Evolutionary conservation across 305 asterid species (phyloP), one percentile per base, ranked within the genome.

Genomic region (Rubia occidens): DNA sequence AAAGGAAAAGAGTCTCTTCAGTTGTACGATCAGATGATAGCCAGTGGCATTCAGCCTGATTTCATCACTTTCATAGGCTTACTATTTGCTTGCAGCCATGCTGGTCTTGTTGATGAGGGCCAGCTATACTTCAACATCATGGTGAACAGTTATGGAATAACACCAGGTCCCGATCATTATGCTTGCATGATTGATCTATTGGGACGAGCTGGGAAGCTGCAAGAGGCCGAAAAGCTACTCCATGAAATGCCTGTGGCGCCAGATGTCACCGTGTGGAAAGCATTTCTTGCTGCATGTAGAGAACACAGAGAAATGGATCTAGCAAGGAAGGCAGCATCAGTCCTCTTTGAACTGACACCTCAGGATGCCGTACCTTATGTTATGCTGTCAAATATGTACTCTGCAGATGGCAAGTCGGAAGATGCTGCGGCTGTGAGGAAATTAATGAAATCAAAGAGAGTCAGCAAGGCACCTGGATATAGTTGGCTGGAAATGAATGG

Each of bases 171-270:
- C 7, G 86, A 87, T 78, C 98, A 93, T 71, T 87, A 88, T 15
- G 92, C 95, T 5, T 87, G 95, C 61, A 88, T 93, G 97, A 84
- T 90, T 20, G 95, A 88, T 81, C 98, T 93, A 61, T 71, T 90
- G 63, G 96, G 88, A n/a, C 83, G 96, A 59, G 81, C 97, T 0
- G 98, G 98, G 17, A 84, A 82, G 75, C 67, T 87, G 71, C 69
- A 82, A 3, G 97, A 93, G 67, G 97, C 98, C 0, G 86, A 83
- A 81, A 78, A 79, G 71, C 64, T 93, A 58, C 63, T 90, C 7
- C 69, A 64, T 59, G 68, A 84, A 78, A 90, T 87, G 96, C 72
- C 67, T 0, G 74, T 77, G 29, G 76, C 55, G 40, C 92, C 95
- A 35, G 63, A 10, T 24, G 63, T 24, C 63, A 78, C 95, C 11